Conservation (phyloP, 345 rosid genomes). For the Acer negundo region DNA sequence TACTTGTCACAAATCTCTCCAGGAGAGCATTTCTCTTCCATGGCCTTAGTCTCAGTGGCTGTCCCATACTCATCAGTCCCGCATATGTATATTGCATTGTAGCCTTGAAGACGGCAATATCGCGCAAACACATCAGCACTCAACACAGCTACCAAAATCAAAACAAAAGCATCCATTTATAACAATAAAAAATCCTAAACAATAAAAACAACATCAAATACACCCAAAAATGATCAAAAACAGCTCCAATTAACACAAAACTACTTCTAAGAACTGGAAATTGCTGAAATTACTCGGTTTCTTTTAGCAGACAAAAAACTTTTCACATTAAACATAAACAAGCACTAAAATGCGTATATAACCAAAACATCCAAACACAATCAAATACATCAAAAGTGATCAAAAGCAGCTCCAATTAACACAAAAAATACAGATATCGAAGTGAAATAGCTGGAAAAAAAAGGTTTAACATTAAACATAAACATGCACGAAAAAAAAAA, state of each 20-base stretch:
- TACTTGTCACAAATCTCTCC: constrained; percentile 92
- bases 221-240: not conserved
- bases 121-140: constrained; percentile 97
- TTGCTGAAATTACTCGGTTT: not conserved
- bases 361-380: not conserved
- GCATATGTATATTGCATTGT: constrained; percentile 76
- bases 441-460: too few species aligned
- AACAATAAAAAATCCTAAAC: too few species aligned
- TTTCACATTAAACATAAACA: not conserved
- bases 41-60: constrained; percentile 95
- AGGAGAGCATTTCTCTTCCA: constrained; percentile 86
- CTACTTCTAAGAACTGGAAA: too few species aligned
- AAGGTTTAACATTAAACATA: not conserved
- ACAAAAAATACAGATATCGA: not conserved
- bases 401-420: not conserved
- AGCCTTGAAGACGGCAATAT: constrained; percentile 84
- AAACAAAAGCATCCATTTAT: constrained; percentile 1
- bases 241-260: not conserved
- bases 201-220: not conserved
- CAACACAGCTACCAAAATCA: constrained; percentile 54
- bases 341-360: not conserved
- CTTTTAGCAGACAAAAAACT: not conserved
- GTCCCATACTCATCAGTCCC: constrained; percentile 98
- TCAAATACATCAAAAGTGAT: not conserved
- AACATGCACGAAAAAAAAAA: not conserved